phyloP scores from a whole-genome alignment of 2,329 filamentous ascomycete species.

The Huntiella moniliformis region DNA sequence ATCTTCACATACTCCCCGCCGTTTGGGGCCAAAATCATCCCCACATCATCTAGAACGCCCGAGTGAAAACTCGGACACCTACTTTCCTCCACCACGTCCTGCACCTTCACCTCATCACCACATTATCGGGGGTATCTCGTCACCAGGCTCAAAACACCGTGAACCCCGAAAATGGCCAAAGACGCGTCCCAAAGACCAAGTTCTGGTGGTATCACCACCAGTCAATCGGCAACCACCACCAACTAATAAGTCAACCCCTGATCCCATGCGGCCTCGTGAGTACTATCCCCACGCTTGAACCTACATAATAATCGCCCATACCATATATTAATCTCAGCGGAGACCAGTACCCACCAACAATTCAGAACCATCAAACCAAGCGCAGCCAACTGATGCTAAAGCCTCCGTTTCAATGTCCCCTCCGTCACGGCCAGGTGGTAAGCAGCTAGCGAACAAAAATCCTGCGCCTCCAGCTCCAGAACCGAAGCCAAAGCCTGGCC shows the following conservation, averaged over 20 bases:
- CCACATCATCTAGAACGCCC: conserved; percentile 24
- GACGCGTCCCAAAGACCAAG: background rate
- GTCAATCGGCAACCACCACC: conserved; percentile 13
- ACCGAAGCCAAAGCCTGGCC: too few species aligned
- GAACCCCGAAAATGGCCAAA: too few species aligned
- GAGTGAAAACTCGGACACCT: conserved; percentile 16
- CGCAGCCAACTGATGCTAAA: too few species aligned
- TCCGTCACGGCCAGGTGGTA: too few species aligned
- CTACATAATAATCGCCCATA: too few species aligned
- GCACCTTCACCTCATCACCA: conserved; percentile 12
- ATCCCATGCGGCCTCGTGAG: background rate
- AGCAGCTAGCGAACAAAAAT: too few species aligned
- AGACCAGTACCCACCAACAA: too few species aligned
- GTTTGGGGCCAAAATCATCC: conserved; percentile 63
- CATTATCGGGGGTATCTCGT: conserved; percentile 13
- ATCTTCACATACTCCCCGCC: conserved; percentile 22
- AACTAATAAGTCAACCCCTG: background rate
- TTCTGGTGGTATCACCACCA: conserved; percentile 17
- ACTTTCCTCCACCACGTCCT: conserved; percentile 8
- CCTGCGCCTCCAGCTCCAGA: too few species aligned
- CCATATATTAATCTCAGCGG: too few species aligned
- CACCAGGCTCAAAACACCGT: too few species aligned
- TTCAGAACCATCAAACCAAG: too few species aligned
- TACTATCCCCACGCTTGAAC: background rate
- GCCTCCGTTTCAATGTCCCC: too few species aligned